A percentile compares a stretch with the other conserved stretches of the same genome.
phyloP scores from a whole-genome alignment of 352 stramenopile genomes.

The Nothophytophthora sp. region DNA sequence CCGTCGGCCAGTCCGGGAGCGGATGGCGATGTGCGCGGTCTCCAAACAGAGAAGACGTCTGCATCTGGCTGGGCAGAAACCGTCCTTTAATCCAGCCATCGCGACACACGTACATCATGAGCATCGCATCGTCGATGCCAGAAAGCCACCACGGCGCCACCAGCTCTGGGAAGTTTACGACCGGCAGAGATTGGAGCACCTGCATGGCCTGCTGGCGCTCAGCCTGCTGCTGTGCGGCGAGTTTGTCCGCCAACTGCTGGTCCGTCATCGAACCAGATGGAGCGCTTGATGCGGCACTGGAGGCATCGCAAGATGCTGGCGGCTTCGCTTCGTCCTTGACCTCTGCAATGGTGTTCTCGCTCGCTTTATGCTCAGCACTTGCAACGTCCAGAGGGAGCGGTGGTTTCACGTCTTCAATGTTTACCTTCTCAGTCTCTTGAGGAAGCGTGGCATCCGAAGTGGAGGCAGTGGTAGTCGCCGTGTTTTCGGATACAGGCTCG shows the following conservation, averaged over 20 bases:
- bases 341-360: not conserved
- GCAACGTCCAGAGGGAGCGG: no score
- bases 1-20: conserved; percentile 42
- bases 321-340: conserved; percentile 1
- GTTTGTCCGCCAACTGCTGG: not conserved
- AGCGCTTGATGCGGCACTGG: not conserved
- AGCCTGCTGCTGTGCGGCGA: conserved; percentile 1
- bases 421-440: no score
- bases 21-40: conserved; percentile 33
- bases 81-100: conserved; percentile 74
- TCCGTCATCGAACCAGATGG: not conserved
- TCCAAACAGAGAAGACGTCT: conserved; percentile 57
- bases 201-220: conserved; percentile 43
- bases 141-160: conserved; percentile 81
- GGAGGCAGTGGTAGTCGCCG: not conserved
- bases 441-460: no score
- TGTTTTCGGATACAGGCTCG: not conserved
- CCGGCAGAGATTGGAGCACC: conserved; percentile 42
- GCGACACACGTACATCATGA: conserved; percentile 69
- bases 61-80: conserved; percentile 31
- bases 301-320: not conserved
- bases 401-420: no score
- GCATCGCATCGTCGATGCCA: conserved; percentile 69
- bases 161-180: conserved; percentile 24
- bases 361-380: not conserved